Evolutionary conservation across 768 basidiomycete species (phyloP).

Genomic region (Phlebiopsis gigantea): DNA sequence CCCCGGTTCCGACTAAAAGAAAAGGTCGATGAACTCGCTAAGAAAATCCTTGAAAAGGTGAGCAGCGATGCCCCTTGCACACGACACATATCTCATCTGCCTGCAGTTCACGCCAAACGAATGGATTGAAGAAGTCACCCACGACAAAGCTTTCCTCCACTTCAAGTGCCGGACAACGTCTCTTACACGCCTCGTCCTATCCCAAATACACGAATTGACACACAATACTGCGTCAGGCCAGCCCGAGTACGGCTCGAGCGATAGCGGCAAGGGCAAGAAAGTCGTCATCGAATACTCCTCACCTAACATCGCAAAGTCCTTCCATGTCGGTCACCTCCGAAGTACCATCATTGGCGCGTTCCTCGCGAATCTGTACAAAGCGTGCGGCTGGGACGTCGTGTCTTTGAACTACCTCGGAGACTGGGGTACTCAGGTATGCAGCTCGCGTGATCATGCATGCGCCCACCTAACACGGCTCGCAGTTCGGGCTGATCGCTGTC

Average conservation of each 20-base stretch:
- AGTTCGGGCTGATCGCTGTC: conserved; percentile 85
- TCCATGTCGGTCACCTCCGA: conserved; percentile 95
- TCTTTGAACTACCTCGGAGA: conserved; percentile 95
- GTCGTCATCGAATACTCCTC: conserved; percentile 90
- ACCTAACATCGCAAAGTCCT: conserved; percentile 96
- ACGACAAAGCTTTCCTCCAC: conserved; percentile 78
- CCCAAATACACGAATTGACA: conserved; percentile 71
- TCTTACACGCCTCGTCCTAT: conserved; percentile 61
- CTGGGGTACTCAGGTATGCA: conserved; percentile 91
- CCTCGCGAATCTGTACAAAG: conserved; percentile 82
- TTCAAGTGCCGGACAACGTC: conserved; percentile 66
- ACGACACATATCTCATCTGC: background rate
- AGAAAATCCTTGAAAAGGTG: conserved; percentile 70
- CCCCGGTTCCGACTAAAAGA: conserved; percentile 87
- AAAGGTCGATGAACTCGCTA: conserved; percentile 74
- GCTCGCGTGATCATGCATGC: background rate
- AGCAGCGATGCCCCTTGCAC: background rate
- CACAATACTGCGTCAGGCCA: conserved; percentile 50
- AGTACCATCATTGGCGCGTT: conserved; percentile 99
- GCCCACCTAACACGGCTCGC: background rate
- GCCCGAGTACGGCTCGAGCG: conserved; percentile 81
- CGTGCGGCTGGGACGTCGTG: conserved; percentile 90
- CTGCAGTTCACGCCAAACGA: conserved; percentile 79
- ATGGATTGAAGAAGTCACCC: conserved; percentile 63
- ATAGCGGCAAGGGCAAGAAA: conserved; percentile 73